Evolutionary conservation across 2,329 filamentous ascomycete species (phyloP), one percentile per base, ranked within the genome.

Genomic region (Fusarium sarcochroum): DNA sequence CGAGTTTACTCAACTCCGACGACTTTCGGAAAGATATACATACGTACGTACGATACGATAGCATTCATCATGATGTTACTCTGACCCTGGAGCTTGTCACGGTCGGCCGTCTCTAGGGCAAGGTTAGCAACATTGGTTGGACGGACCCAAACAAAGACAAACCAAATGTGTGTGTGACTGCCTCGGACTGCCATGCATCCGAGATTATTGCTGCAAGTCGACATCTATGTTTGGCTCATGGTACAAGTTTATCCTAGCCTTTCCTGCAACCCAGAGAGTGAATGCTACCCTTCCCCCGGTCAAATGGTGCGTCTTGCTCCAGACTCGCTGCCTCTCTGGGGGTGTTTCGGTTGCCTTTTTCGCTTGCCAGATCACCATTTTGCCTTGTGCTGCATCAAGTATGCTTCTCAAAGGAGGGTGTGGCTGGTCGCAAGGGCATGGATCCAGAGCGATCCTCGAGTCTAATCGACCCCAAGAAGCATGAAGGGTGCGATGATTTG

Each of bases 121-220:
- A 35, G 53, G 64, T 64, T 67, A 40, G n/a, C 54, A 17, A 35
- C 42, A 65, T 64, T 67, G 51, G 56, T 61, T 69, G 56, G 38
- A 54, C 41, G n/a, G 35, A 18, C 35, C 48, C 55, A 57, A 42
- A 51, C 41, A 63, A 58, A 59, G 58, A 53, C 45, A 54, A 63
- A 41, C 34, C 59, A 63, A 30, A 45, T 57, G 58, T 55, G 61
- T 57, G 67, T 72, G 71, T 73, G 71, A 71, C 71, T 66, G 53
- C 56, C 63, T 74, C 72, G 72, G 72, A 58, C 58, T 53, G 46
- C 61, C 60, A 63, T 63, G 67, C 57, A 74, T 72, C 72, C 72
- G 72, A 74, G 64, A 74, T 74, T 74, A 58, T 74, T 71, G 69
- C 72, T 74, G 72, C 72, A 74, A 51, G 61, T 70, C 58, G 58